Conservation (phyloP, 2,329 filamentous ascomycete genomes). For the Parascedosporium putredinis region DNA sequence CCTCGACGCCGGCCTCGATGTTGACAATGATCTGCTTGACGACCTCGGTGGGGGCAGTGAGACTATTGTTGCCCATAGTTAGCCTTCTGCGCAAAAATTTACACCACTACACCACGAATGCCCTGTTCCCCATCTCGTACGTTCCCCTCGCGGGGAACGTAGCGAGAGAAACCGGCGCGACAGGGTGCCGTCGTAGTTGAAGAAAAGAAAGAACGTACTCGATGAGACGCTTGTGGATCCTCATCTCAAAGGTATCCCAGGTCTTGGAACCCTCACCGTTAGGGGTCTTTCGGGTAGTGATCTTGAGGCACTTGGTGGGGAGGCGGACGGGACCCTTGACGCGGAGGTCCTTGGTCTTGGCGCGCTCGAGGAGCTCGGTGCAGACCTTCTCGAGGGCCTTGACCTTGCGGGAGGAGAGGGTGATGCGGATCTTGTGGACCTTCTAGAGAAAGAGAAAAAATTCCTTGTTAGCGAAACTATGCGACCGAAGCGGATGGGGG, state of each 20-base stretch:
- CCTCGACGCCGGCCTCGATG: constrained; percentile 88
- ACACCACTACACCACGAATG: too few species aligned
- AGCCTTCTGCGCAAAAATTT: too few species aligned
- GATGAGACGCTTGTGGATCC: constrained; percentile 97
- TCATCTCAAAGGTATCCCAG: constrained; percentile 98
- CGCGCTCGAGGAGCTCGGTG: constrained; percentile 95
- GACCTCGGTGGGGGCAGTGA: constrained; percentile 95
- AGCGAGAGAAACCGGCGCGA: neutral
- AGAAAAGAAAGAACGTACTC: constrained; percentile 47
- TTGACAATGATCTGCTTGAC: constrained; percentile 97
- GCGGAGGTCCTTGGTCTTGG: constrained; percentile 95
- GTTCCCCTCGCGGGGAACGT: too few species aligned
- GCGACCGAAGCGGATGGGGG: neutral
- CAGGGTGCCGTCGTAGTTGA: neutral
- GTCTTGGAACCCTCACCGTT: constrained; percentile 99
- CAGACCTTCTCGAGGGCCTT: constrained; percentile 95
- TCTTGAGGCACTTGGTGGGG: constrained; percentile 82
- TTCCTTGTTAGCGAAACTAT: constrained; percentile 5
- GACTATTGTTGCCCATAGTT: constrained; percentile 30
- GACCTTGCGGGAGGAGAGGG: constrained; percentile 90
- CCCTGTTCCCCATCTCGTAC: too few species aligned
- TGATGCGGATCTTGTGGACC: constrained; percentile 98
- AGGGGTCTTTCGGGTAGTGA: constrained; percentile 97
- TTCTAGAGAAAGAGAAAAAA: constrained; percentile 41
- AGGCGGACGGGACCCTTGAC: constrained; percentile 98